These are phyloP conservation scores for Rubroshorea leprosula DNA, from an alignment of 345 rosid genomes.

Conservation along the genomic window DNA sequence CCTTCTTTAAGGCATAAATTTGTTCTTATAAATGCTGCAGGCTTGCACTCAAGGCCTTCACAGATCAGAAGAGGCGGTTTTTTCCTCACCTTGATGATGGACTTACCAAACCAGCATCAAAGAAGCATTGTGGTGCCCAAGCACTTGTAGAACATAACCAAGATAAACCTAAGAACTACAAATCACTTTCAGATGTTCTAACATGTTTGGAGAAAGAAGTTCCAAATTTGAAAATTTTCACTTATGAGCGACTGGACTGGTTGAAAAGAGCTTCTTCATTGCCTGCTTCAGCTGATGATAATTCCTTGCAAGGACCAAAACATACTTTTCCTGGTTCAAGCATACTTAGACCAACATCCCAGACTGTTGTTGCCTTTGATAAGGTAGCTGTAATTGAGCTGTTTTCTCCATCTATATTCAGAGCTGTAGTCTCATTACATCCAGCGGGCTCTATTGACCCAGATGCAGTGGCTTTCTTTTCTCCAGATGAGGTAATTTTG, in stretches of 20 bases:
- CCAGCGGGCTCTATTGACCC: conserved; percentile 91
- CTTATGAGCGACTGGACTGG: conserved; percentile 80
- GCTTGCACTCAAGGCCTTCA: conserved; percentile 92
- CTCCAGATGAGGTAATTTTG: conserved; percentile 81
- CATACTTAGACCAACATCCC: conserved; percentile 49
- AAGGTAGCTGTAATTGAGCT: conserved; percentile 72
- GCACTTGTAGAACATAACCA: conserved; percentile 22
- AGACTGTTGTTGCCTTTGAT: conserved; percentile 34
- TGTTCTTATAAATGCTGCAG: conserved; percentile 30
- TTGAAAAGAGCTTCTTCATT: conserved; percentile 69
- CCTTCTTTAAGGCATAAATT: not conserved
- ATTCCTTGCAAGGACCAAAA: conserved; percentile 45
- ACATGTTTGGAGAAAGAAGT: conserved; percentile 48
- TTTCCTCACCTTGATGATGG: conserved; percentile 81
- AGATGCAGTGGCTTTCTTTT: conserved; percentile 92
- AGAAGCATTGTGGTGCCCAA: conserved; percentile 42
- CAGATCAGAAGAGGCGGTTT: conserved; percentile 82
- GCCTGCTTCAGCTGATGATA: conserved; percentile 57
- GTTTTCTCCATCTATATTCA: conserved; percentile 63
- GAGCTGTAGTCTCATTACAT: conserved; percentile 78
- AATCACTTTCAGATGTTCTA: conserved; percentile 61
- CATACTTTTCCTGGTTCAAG: conserved; percentile 48
- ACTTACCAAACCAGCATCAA: conserved; percentile 36
- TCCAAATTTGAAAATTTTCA: conserved; percentile 52
- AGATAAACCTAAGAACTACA: conserved; percentile 45